phyloP scores from a whole-genome alignment of 495 filamentous ascomycete genomes.

The Penicillium robsamsonii region DNA sequence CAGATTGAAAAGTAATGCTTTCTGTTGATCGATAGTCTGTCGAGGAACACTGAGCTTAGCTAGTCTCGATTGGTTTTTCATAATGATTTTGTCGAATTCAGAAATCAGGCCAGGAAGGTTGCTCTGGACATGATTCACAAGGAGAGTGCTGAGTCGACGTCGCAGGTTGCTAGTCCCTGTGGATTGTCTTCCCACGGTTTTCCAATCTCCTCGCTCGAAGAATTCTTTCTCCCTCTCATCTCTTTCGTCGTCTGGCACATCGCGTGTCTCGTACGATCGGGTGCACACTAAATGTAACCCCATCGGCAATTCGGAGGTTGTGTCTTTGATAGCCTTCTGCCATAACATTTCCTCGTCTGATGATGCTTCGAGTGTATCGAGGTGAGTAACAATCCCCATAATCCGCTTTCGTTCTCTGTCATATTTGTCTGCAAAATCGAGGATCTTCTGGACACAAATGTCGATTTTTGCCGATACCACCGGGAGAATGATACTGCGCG shows the following conservation, averaged over 20 bases:
- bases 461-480: not conserved
- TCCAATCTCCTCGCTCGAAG: not conserved
- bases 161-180: not conserved
- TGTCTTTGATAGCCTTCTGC: not conserved
- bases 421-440: slow-evolving; percentile 19
- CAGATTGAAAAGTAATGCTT: not conserved
- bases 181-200: not conserved
- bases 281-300: not conserved
- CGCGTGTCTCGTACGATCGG: not conserved
- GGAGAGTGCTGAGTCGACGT: not conserved
- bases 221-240: not conserved
- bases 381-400: slow-evolving; percentile 52
- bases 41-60: not conserved
- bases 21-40: not conserved
- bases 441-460: not conserved
- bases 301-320: not conserved
- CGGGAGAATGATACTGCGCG: not conserved
- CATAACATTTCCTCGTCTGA: not conserved
- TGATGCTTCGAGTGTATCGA: slow-evolving; percentile 30
- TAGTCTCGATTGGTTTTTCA: not conserved
- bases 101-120: not conserved
- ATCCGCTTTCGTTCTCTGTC: slow-evolving; percentile 35
- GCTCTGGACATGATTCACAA: not conserved
- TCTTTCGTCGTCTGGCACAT: too few relatives aligned
- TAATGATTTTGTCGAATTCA: not conserved